Base-by-base conservation (phyloP, 345 rosid species). In the Raphanus sativus region DNA sequence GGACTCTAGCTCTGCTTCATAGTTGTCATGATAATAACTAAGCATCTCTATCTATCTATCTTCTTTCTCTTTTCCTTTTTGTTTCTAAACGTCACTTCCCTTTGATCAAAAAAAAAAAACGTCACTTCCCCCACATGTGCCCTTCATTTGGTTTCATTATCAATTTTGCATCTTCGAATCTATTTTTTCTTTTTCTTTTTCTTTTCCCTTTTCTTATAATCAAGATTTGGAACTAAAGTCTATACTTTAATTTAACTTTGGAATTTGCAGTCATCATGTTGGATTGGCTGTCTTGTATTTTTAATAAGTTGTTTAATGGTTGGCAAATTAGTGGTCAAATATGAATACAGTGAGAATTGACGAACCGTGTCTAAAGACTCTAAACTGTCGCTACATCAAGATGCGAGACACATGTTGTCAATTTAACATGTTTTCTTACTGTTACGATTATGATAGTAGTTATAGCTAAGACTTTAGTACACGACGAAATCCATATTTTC, bases 41-140 rank as follows among this genome's bases (percentile, higher is more conserved):
- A 7, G 82, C 82, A 73, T 79, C 52, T 42, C 52, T 42, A 42
- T 42, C 78, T 71, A 28, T 77, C 72, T 75, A 67, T 76, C 77
- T 77, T 77, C 81, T 71, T 71, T n/a, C 40, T 45, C 64, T 50
- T 67, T 73, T 67, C 33, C 61, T 72, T 78, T 48, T 48, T 29
- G 45, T 77, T 71, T 48, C 61, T 36, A 67, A 67, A 79, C 82
- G 82, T 73, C 82, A 79, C 82, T 79, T 79, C 78, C 79, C 58
- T 21, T 21, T 21, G 21, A 21, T 21, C 21, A 21, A 21, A 21
- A 21, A 21, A 21, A 21, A 21, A 21, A 67, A 67, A 79, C 82
- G 82, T 73, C 82, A 79, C 82, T 79, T 79, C 78, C 79, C 58
- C 74, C 70, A 73, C 74, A 73, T 79, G 60, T 68, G 17, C 70